Evolutionary conservation across 257 asterid genomes (phyloP), one percentile per base, ranked within the genome.

Genomic region (Leonotis leonurus): DNA sequence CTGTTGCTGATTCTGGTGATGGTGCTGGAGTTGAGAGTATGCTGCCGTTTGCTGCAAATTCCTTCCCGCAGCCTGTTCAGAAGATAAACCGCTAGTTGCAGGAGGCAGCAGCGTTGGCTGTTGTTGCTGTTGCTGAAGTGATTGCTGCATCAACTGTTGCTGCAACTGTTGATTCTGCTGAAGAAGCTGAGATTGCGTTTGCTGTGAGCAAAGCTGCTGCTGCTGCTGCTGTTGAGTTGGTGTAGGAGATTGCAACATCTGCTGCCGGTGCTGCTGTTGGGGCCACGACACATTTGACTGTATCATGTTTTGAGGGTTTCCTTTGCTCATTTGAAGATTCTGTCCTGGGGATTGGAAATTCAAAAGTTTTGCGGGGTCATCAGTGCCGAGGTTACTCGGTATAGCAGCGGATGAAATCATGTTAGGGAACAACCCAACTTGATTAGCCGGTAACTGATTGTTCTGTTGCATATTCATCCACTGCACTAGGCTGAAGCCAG

Each of bases 391-490:
- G 72, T 71, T 80, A 62, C 69, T 65, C 18, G 71, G 81, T 8
- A 77, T 50, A 56, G 68, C 78, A 55, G 68, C 35, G 10, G 80
- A 59, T 55, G 79, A 30, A 50, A 63, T 68, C 73, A 70, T 63
- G 70, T 72, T 72, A 4, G 88, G 81, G 20, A 74, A 63, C 33
- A 80, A 10, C 11, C 84, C 85, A 2, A 89, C 43, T 45, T 84
- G 95, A 66, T 80, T 69, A 29, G 77, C 60, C 0, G 92, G 58
- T 48, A 76, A 56, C 61, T 87, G 89, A 62, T 84, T 79, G 55
- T 74, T 81, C 68, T 92, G 97, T 26, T 92, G 98, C 97, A 92
- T 85, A 56, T 83, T 92, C 98, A 89, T 92, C 98, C 97, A 92
- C 69, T 92, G 98, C 64, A 86, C 97, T 40, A 92, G 80, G 71